A percentile compares a stretch with the other conserved stretches of the same genome.
phyloP scores from a whole-genome alignment of 306 rosid species.

The Sicyos baderoa region DNA sequence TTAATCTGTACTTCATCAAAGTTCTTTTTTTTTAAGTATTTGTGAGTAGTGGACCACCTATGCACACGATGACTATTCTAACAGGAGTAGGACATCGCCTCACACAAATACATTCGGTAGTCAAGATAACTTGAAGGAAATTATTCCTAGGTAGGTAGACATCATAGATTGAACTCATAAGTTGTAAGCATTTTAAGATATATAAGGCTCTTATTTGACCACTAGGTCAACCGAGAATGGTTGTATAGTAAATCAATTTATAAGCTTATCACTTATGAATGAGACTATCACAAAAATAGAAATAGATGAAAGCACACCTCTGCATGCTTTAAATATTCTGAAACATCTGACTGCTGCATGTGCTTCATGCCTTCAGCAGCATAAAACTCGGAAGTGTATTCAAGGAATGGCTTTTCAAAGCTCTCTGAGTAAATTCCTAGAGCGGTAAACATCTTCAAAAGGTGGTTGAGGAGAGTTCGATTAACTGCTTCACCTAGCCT shows the following conservation, averaged over 20 bases:
- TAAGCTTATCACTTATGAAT: conserved; percentile 8
- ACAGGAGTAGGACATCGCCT: too few species aligned
- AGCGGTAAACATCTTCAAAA: conserved; percentile 92
- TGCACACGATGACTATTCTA: too few species aligned
- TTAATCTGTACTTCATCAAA: neutral
- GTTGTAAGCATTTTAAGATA: too few species aligned
- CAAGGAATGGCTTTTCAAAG: conserved; percentile 97
- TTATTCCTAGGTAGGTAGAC: too few species aligned
- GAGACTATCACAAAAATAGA: conserved; percentile 14
- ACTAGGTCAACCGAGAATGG: too few species aligned
- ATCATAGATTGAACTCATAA: too few species aligned
- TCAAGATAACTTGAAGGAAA: too few species aligned
- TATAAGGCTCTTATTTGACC: too few species aligned
- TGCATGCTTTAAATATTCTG: conserved; percentile 95
- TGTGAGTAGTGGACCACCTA: too few species aligned
- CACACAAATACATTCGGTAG: too few species aligned
- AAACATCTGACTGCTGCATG: conserved; percentile 98
- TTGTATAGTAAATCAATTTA: neutral
- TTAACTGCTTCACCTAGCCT: conserved; percentile 95
- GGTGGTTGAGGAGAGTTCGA: conserved; percentile 94
- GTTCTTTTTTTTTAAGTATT: too few species aligned
- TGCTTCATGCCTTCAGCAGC: conserved; percentile 91
- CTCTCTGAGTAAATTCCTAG: conserved; percentile 88
- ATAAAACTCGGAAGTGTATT: conserved; percentile 87
- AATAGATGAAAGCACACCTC: conserved; percentile 56